phyloP scores from a whole-genome alignment of 2,329 filamentous ascomycete genomes.

The Sarocladium oryzae region DNA sequence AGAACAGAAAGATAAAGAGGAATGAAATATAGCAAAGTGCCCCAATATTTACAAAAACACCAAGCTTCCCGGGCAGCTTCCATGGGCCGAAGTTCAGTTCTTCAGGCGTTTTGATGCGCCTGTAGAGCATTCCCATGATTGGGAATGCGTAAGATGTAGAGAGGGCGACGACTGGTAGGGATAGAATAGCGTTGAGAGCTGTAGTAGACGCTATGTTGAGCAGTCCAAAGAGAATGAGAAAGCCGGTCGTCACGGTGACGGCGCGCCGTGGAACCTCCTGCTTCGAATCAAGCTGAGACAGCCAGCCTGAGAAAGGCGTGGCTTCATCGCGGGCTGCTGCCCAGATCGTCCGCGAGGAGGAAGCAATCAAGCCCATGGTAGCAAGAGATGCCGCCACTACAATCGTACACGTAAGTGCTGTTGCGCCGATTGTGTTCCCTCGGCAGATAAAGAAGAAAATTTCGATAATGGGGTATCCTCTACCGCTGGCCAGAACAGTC shows the following conservation, averaged over 20 bases:
- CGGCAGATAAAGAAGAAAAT: conserved; percentile 29
- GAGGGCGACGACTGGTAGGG: conserved; percentile 29
- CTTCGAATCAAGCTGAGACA: conserved; percentile 26
- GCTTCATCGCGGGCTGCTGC: conserved; percentile 32
- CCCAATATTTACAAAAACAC: not conserved
- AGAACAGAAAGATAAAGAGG: not conserved
- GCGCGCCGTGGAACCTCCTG: conserved; percentile 28
- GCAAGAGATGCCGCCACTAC: conserved; percentile 24
- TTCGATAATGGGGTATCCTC: conserved; percentile 37
- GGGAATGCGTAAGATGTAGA: conserved; percentile 37
- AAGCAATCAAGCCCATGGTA: conserved; percentile 26
- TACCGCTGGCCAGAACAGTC: conserved; percentile 29
- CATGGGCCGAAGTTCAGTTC: conserved; percentile 20
- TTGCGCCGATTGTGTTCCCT: conserved; percentile 21
- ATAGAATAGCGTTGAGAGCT: conserved; percentile 25
- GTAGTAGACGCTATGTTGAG: conserved; percentile 36
- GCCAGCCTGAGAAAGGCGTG: conserved; percentile 27
- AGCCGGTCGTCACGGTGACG: conserved; percentile 17
- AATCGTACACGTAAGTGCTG: conserved; percentile 19
- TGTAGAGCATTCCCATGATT: conserved; percentile 29
- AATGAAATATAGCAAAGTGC: not conserved
- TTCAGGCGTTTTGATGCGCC: conserved; percentile 19
- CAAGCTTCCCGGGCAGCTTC: not conserved
- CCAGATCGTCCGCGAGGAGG: conserved; percentile 31
- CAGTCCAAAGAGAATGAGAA: conserved; percentile 26